These are phyloP conservation scores for Tricholoma terreum DNA, from an alignment of 768 basidiomycete genomes.

Conservation along the genomic window DNA sequence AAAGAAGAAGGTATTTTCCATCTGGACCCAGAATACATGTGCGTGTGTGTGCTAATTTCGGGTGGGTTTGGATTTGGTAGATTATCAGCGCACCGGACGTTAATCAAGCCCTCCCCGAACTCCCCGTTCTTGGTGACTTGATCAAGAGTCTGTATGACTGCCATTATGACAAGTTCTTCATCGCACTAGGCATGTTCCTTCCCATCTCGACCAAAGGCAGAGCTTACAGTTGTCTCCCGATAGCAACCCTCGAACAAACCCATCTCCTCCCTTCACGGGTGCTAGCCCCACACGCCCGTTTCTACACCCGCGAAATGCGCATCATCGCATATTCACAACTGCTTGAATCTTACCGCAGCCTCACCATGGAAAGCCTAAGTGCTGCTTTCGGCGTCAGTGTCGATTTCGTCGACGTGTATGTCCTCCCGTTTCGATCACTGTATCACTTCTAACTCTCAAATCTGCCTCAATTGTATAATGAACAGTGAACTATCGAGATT, in stretches of 20 bases:
- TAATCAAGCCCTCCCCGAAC: constrained; percentile 74
- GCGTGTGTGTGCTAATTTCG: constrained; percentile 3
- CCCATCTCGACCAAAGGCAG: neutral
- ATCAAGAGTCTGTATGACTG: constrained; percentile 88
- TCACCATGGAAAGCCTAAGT: constrained; percentile 85
- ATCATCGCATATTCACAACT: constrained; percentile 91
- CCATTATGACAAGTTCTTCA: constrained; percentile 93
- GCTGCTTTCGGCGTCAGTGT: constrained; percentile 87
- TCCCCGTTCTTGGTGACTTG: constrained; percentile 79
- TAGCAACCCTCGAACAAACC: constrained; percentile 85
- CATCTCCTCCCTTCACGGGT: constrained; percentile 86
- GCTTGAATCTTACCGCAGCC: constrained; percentile 84
- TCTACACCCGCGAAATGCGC: constrained; percentile 93
- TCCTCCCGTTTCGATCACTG: constrained; percentile 13
- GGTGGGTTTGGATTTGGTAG: constrained; percentile 32
- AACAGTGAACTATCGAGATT: constrained; percentile 85
- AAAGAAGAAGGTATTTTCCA: constrained; percentile 81
- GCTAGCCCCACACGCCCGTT: constrained; percentile 82
- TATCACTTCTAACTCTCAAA: neutral
- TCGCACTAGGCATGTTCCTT: constrained; percentile 65
- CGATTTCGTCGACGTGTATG: constrained; percentile 84
- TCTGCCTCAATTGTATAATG: neutral
- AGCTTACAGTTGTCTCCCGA: neutral
- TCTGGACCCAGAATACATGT: too few species aligned
- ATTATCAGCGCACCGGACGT: constrained; percentile 88